phyloP scores from a whole-genome alignment of 2,329 filamentous ascomycete species.

The Calonectria hongkongensis region DNA sequence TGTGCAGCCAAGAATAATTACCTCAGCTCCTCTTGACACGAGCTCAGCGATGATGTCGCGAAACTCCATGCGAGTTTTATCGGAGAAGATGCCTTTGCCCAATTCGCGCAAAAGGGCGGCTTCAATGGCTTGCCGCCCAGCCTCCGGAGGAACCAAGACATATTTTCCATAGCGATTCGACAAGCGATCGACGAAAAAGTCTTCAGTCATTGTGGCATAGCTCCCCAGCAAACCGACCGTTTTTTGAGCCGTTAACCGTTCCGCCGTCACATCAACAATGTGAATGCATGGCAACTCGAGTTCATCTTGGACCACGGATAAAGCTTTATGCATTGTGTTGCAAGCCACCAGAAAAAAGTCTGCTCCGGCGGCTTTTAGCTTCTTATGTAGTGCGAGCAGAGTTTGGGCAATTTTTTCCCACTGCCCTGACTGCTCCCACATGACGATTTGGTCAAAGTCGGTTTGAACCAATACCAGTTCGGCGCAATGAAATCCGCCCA shows the following conservation, averaged over 20 bases:
- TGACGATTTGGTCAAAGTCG: slow-evolving; percentile 1
- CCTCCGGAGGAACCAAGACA: slow-evolving; percentile 1
- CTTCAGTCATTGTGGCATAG: neutral
- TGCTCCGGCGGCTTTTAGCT: slow-evolving; percentile 9
- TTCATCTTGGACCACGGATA: neutral
- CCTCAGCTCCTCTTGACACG: slow-evolving; percentile 6
- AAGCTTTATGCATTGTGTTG: slow-evolving; percentile 18
- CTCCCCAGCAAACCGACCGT: slow-evolving; percentile 9
- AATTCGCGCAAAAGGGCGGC: neutral
- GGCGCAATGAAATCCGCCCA: slow-evolving; percentile 2
- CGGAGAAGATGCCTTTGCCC: neutral
- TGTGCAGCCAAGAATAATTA: neutral
- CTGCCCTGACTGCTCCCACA: neutral
- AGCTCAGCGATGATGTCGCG: slow-evolving; percentile 1
- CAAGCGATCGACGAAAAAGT: neutral
- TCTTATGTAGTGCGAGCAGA: slow-evolving; percentile 1
- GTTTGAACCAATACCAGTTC: neutral
- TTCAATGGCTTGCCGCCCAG: neutral
- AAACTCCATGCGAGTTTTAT: neutral
- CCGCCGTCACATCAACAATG: slow-evolving; percentile 11
- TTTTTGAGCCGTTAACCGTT: neutral
- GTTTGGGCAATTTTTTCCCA: neutral
- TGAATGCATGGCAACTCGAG: slow-evolving; percentile 5
- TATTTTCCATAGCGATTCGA: neutral
- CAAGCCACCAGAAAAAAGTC: slow-evolving; percentile 19